Base-by-base conservation (phyloP, 352 stramenopile species). In the Globisporangium viniferum region DNA sequence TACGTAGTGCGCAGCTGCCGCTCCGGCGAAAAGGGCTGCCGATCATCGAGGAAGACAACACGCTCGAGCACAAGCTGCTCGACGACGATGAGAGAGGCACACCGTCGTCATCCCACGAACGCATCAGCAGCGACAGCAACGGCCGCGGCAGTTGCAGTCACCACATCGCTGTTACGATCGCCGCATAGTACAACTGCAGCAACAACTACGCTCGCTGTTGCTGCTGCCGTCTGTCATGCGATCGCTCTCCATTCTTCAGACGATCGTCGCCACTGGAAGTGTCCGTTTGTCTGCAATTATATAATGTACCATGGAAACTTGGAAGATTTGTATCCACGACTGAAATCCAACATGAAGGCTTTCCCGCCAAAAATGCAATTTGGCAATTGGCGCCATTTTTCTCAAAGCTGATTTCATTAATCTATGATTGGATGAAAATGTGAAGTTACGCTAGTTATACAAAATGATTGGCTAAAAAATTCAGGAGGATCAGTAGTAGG, bases 41-140 rank as follows among this genome's bases (percentile, higher is more conserved):
- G 8, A 67, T 71, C 66, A 56, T 63, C 31, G 66, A 71, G 8
- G 60, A 71, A 33, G 66, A 71, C 48, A 71, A 67, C 59, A 48
- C 66, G 31, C 59, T 71, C 12, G 58, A 67, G 24, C 36, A 41
- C 36, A 62, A 56, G 36, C 24, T 71, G n/a, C 59, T 71, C 0
- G 57, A 64, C 44, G 56, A 70, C 15, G 57, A 62, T 12, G 35
- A 46, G 5, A 48, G 35, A 5, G 41, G 44, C 31, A 36, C 39
- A 7, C 46, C 27, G 18, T 53, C 60, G 60, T 49, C 61, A 33
- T 27, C 61, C 12, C n/a, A 20, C 22, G 62, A 3, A 12, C n/a
- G 18, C 24, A 31, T 49, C 41, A 33, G 18, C 10, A 35, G 44
- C 31, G 56, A 8, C 8, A 36, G 20, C 49, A 56, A 56, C 33